phyloP scores from a whole-genome alignment of 768 basidiomycete genomes.

The Mycena leptocephala region DNA sequence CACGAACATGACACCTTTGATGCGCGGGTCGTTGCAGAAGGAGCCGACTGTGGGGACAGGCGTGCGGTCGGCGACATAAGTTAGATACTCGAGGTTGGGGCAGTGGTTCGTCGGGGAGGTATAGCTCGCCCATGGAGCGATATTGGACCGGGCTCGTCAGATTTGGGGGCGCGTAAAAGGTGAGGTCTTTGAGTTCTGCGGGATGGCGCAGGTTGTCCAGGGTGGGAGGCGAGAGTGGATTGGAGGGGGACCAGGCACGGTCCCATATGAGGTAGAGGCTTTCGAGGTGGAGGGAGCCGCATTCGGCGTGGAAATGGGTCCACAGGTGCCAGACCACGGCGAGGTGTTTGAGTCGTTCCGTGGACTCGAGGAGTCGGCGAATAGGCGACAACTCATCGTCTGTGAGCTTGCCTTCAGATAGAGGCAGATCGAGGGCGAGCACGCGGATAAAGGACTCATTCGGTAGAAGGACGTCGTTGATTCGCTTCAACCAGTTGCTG shows the following conservation, averaged over 20 bases:
- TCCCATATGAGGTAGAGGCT: too few relatives aligned
- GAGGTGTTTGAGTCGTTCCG: not conserved
- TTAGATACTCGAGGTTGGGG: slow-evolving; percentile 8
- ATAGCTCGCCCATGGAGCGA: not conserved
- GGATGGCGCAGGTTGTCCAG: not conserved
- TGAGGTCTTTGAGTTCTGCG: not conserved
- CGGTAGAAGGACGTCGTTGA: not conserved
- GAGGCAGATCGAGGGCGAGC: not conserved
- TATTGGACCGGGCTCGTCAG: not conserved
- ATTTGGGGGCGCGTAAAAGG: slow-evolving; percentile 1
- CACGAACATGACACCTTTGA: slow-evolving; percentile 1
- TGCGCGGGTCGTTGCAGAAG: not conserved
- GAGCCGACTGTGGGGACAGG: not conserved
- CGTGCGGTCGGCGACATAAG: slow-evolving; percentile 4
- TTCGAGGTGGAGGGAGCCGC: not conserved
- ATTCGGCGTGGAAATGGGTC: not conserved
- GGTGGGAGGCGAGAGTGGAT: not conserved
- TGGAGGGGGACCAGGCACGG: not conserved
- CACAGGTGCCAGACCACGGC: slow-evolving; percentile 11
- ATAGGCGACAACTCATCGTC: not conserved
- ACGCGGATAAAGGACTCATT: not conserved
- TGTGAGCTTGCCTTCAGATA: not conserved
- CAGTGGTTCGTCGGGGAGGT: not conserved
- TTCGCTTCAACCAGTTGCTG: not conserved
- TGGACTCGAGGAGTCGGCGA: not conserved